Base-by-base conservation (phyloP, 176 grass and related monocot species). In the Pharus latifolius region DNA sequence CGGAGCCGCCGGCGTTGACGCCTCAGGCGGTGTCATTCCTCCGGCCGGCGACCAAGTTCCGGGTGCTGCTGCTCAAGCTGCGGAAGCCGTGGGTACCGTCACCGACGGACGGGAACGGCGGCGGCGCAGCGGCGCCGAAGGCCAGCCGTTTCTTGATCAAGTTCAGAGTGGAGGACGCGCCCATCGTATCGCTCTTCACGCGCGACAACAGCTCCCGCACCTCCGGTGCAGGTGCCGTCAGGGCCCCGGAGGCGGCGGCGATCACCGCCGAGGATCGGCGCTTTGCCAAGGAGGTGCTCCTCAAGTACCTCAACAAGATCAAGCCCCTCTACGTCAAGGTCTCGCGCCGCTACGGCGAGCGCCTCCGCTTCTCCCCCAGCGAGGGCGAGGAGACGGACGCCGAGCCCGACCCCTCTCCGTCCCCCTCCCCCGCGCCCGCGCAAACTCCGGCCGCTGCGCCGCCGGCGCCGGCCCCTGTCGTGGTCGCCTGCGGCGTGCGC, bases 281-380 rank as follows among this genome's bases (percentile, higher is more conserved):
- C 18, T 88, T 96, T 44, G 84, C 81, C 0, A 96, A 85, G 80
- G 91, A 96, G 75, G 78, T 96, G 57, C 56, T 91, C 3, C 74
- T 87, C 7, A 91, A 82, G 91, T 96, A 96, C 63, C 62, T 96
- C 8, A 96, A 73, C 80, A 96, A 96, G 25, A 88, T 96, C 81
- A 91, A 82, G 78, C 91, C 91, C 3, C 76, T 96, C 3, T 96
- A 96, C 77, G 84, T 91, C 0, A 96, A 80, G 43, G 91, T 96
- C 15, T 88, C 91, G 5, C 79, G 88, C 19, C 84, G 82, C 16
- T 86, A 93, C 31, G 86, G 79, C 37, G 90, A 93, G 26, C 87
- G 84, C 11, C 84, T 91, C 2, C 79, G 87, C 6, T 85, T 88
- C 84, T 2, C 80, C 12, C 33, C 51, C 0, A 59, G 78, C 43